Evolutionary conservation across 1,284 basidiomycete species (phyloP), one percentile per base, ranked within the genome.

Genomic region (Heterobasidion occidentale): DNA sequence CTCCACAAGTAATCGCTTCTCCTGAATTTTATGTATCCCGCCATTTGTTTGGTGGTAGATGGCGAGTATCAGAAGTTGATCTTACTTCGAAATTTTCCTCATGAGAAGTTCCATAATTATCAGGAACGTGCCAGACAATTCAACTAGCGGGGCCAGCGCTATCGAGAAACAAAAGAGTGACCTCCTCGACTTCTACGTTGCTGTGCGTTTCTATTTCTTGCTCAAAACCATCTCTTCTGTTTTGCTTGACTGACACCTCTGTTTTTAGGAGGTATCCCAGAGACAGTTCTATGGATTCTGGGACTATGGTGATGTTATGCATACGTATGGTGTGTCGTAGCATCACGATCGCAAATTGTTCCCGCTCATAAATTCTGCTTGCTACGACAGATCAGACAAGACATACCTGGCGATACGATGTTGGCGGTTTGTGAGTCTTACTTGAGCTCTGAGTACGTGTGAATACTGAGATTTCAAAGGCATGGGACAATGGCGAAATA

Each of bases 221-320:
- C 17, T 45, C 4, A 7, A 45, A 17, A n/a, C 11, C 46, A 7
- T 6, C 3, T 11, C 1, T 17, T 11, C 15, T 48, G 9, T 8
- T 9, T 33, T 48, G 6, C 46, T 48, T 33, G 11, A 11, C 46
- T 42, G 38, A 42, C 11, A 42, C n/a, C 8, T 42, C 4, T n/a
- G 12, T 9, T 12, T 12, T 5, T 53, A 72, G 68, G 74, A 76
- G 58, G 68, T 74, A 48, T 65, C 71, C 11, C 72, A 74, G 58
- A 59, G 73, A 27, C 65, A 71, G 54, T 74, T 69, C 53, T 75
- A 74, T 59, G 74, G 73, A 0, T 75, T 76, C 62, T 74, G 74
- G 73, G 66, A 75, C 58, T 74, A 72, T 55, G 74, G 74, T 3
- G 74, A 75, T 60, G 68, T 74, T 17, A 74, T 74, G 73, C 74